phyloP scores from a whole-genome alignment of 2,329 filamentous ascomycete species.

The Pseudogymnoascus sp. region DNA sequence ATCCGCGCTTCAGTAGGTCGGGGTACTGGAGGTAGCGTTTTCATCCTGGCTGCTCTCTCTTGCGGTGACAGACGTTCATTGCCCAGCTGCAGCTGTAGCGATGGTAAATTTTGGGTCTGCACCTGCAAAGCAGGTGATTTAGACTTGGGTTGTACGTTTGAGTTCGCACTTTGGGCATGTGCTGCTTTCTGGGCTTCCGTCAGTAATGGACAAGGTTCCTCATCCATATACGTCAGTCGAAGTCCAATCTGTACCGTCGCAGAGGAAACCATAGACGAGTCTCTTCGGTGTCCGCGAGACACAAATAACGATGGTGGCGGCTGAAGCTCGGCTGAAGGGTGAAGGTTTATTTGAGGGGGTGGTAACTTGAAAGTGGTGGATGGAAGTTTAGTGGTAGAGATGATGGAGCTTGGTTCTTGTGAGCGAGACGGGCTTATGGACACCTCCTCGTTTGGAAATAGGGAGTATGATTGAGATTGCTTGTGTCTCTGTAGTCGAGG shows the following conservation, averaged over 20 bases:
- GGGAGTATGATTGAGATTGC: not conserved
- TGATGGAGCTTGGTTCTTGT: conserved; percentile 21
- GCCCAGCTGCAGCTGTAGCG: conserved; percentile 14
- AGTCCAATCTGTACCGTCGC: conserved; percentile 66
- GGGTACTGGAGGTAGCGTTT: conserved; percentile 27
- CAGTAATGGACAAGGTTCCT: conserved; percentile 15
- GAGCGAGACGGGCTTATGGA: conserved; percentile 8
- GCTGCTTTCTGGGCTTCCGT: conserved; percentile 29
- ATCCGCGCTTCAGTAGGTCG: conserved; percentile 11
- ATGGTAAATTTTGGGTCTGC: conserved; percentile 21
- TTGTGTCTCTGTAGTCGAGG: not conserved
- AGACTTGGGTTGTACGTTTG: conserved; percentile 10
- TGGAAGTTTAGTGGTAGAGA: conserved; percentile 21
- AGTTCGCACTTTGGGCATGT: conserved; percentile 15
- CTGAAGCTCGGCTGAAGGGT: not conserved
- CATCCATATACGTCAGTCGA: conserved; percentile 48
- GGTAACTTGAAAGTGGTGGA: not conserved
- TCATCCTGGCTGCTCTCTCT: conserved; percentile 30
- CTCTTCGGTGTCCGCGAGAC: conserved; percentile 33
- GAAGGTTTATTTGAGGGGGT: not conserved
- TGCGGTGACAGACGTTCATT: conserved; percentile 22
- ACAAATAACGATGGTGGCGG: conserved; percentile 21
- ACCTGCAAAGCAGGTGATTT: not conserved
- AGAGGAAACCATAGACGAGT: conserved; percentile 55
- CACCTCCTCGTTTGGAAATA: conserved; percentile 3